These are phyloP conservation scores for Xerocomus potaroensis DNA, from an alignment of 768 basidiomycete genomes.

Conservation along the genomic window DNA sequence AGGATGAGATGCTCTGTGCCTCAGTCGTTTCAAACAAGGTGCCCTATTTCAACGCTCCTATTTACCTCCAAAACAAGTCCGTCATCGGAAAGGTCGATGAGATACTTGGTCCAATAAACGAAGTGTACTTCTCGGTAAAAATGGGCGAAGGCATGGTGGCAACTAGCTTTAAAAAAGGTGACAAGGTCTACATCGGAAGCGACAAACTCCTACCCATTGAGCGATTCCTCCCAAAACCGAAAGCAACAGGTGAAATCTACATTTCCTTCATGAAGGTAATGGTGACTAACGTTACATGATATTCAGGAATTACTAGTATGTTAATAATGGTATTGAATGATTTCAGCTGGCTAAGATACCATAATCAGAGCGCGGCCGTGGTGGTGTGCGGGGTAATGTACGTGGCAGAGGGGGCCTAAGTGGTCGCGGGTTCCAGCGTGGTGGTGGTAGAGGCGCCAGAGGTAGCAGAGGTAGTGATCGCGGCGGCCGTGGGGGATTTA, in stretches of 20 bases:
- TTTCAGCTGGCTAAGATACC: slow-evolving; percentile 28
- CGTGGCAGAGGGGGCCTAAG: slow-evolving; percentile 26
- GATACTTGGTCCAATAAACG: slow-evolving; percentile 98
- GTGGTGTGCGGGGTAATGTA: slow-evolving; percentile 23
- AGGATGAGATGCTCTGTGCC: slow-evolving; percentile 96
- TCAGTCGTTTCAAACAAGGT: slow-evolving; percentile 85
- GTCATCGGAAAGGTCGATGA: slow-evolving; percentile 97
- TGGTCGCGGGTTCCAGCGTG: slow-evolving; percentile 34
- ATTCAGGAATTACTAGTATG: slow-evolving; percentile 28
- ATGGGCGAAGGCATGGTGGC: slow-evolving; percentile 97
- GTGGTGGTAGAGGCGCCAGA: slow-evolving; percentile 37
- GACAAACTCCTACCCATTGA: slow-evolving; percentile 97
- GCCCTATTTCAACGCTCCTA: slow-evolving; percentile 98
- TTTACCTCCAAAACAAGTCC: slow-evolving; percentile 95
- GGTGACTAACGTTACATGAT: not conserved
- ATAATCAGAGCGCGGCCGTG: slow-evolving; percentile 46
- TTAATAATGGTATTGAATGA: slow-evolving; percentile 2
- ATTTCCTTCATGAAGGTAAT: slow-evolving; percentile 6
- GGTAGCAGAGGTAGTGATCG: slow-evolving; percentile 37
- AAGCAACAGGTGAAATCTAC: slow-evolving; percentile 64
- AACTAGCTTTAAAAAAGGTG: slow-evolving; percentile 92
- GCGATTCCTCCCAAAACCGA: slow-evolving; percentile 95
- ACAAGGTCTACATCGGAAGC: slow-evolving; percentile 96
- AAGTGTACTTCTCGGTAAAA: slow-evolving; percentile 97
- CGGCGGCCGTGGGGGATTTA: slow-evolving; percentile 44